Base-by-base conservation (phyloP, 2,329 filamentous ascomycete species). In the Aspergillus hiratsukae region DNA sequence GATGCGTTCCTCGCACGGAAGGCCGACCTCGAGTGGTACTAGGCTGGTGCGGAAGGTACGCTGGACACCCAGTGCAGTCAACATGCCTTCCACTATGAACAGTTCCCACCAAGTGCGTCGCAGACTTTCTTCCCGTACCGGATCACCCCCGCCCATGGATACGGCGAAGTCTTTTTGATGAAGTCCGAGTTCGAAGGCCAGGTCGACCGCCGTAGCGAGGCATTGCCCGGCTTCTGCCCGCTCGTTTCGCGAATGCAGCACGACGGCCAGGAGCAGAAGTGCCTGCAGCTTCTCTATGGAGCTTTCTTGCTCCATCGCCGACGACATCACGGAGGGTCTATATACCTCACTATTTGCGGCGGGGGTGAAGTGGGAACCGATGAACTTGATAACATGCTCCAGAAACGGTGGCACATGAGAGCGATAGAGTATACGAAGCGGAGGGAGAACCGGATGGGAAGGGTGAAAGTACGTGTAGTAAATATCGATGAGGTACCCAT, bases 81-180 rank as follows among this genome's bases (percentile, higher is more conserved):
- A 82, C 82, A 96, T 88, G 54, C 88, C 90, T 69, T 96, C 91
- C 14, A 90, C 83, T n/a, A 90, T 82, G 68, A 87, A 93, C 41
- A 90, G 66, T 64, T 84, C 91, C 92, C 92, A 97, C 91, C 91
- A 97, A 1, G 91, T 97, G 57, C 92, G 82, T 19, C 91, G 83
- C 83, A 90, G 88, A 69, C 87, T 90, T 72, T 97, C 92, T 69
- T 93, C 89, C 3, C 92, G 70, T 1, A 91, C 78, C 0, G 84
- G 79, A 57, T 88, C 83, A 4, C 84, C 84, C 28, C 81, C 78
- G 17, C 88, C 87, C 64, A 90, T 79, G 4, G 80, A 73, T 0
- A 80, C 74, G 0, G 90, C 87, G 69, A 86, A 96, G 0, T 82
- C 79, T 49, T 83, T 79, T 9, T 83, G 84, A 68, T 96, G 86